These are phyloP conservation scores for Sarocladiaceae sp. DNA, from an alignment of 2,329 filamentous ascomycete species.

Conservation along the genomic window DNA sequence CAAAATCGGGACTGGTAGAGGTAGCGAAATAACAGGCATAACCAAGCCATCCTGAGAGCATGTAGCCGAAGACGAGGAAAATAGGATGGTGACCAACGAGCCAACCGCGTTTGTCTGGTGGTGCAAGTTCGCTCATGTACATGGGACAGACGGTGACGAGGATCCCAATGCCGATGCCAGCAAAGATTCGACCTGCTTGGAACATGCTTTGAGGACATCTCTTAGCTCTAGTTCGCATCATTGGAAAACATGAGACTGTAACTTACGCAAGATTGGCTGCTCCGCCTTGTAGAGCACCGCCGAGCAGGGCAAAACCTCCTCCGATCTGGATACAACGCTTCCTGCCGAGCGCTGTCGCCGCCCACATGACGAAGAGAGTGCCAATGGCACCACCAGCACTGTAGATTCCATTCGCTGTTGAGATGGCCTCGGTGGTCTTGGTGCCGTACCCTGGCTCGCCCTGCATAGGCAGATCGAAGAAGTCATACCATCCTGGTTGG, in stretches of 20 bases:
- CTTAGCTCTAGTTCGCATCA: too few relatives aligned
- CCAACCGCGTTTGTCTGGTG: conserved; percentile 37
- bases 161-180: conserved; percentile 35
- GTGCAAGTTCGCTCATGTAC: conserved; percentile 26
- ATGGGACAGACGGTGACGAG: conserved; percentile 28
- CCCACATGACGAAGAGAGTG: conserved; percentile 43
- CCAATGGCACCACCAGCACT: conserved; percentile 41
- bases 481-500: conserved; percentile 44
- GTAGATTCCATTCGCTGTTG: conserved; percentile 42
- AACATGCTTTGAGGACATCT: conserved; percentile 19
- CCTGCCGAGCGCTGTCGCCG: conserved; percentile 35
- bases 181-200: conserved; percentile 38
- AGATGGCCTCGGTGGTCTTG: conserved; percentile 38
- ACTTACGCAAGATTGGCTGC: conserved; percentile 34
- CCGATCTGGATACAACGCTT: conserved; percentile 40
- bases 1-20: conserved; percentile 22
- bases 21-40: conserved; percentile 27
- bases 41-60: conserved; percentile 33
- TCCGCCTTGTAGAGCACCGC: conserved; percentile 39
- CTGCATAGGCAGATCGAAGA: conserved; percentile 37
- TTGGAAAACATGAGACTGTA: too few relatives aligned
- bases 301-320: conserved; percentile 34
- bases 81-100: conserved; percentile 44
- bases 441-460: conserved; percentile 37
- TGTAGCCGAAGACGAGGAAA: conserved; percentile 38